Conservation (phyloP, 768 basidiomycete genomes). For the Postia placenta region DNA sequence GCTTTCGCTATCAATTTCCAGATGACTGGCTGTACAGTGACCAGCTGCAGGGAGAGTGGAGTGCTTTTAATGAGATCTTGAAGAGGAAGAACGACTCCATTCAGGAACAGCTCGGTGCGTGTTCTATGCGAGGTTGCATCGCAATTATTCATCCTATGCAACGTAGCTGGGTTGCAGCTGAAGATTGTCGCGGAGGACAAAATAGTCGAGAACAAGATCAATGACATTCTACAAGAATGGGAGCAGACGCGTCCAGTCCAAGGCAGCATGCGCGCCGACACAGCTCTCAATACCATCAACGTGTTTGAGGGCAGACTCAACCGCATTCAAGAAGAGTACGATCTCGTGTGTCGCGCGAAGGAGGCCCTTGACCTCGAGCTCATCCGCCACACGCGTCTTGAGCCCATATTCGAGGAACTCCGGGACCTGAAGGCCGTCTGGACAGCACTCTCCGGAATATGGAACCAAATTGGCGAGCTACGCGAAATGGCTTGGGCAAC, state of each 20-base stretch:
- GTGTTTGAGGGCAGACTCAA: constrained; percentile 90
- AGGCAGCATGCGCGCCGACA: constrained; percentile 93
- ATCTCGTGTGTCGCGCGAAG: constrained; percentile 92
- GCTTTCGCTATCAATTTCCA: constrained; percentile 95
- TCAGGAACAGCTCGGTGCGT: constrained; percentile 90
- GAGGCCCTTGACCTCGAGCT: constrained; percentile 94
- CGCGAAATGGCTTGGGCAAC: constrained; percentile 87
- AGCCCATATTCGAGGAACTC: constrained; percentile 92
- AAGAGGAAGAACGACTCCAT: constrained; percentile 98
- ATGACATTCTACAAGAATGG: constrained; percentile 88
- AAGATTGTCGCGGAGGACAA: constrained; percentile 99
- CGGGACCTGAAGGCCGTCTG: constrained; percentile 97
- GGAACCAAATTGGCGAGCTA: constrained; percentile 88
- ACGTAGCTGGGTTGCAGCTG: constrained; percentile 86
- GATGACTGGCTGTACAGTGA: constrained; percentile 98
- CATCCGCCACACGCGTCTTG: constrained; percentile 82
- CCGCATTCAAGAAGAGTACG: constrained; percentile 90
- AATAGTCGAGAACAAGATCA: constrained; percentile 94
- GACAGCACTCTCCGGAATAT: constrained; percentile 96
- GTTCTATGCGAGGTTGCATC: background rate
- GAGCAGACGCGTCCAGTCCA: constrained; percentile 94
- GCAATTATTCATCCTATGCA: background rate
- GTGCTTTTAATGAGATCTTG: constrained; percentile 95
- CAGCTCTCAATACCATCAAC: constrained; percentile 93
- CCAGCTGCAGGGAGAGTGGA: constrained; percentile 96